Evolutionary conservation across 306 rosid species (phyloP).

Genomic region (Dryas alaskensis): DNA sequence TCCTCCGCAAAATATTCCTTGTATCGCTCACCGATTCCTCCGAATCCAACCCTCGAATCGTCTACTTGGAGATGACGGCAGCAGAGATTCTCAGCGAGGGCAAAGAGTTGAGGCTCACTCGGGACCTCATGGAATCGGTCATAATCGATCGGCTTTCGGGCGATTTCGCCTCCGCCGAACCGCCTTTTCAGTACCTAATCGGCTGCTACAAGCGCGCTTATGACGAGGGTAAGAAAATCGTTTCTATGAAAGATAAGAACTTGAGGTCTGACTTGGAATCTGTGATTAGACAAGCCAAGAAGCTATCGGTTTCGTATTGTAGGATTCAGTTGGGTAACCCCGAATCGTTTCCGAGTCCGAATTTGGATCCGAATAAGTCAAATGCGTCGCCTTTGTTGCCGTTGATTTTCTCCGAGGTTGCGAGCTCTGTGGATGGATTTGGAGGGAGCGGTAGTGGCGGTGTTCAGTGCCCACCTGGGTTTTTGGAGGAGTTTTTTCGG

Average conservation of each 20-base stretch:
- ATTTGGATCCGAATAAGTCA: not conserved
- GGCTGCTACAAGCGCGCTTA: constrained; percentile 79
- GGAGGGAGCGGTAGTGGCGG: constrained; percentile 44
- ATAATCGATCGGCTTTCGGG: constrained; percentile 81
- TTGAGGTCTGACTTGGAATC: constrained; percentile 59
- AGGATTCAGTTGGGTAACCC: constrained; percentile 80
- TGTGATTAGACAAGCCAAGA: constrained; percentile 64
- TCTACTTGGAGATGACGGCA: constrained; percentile 74
- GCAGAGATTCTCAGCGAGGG: constrained; percentile 93
- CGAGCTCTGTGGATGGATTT: constrained; percentile 44
- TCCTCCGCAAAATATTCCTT: constrained; percentile 76
- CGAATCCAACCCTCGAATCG: constrained; percentile 47
- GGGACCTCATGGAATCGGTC: constrained; percentile 71
- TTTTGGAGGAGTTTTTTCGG: constrained; percentile 77
- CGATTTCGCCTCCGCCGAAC: constrained; percentile 35
- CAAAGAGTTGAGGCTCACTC: constrained; percentile 54
- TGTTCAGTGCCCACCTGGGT: constrained; percentile 74
- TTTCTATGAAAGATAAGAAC: constrained; percentile 64
- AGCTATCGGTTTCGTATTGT: constrained; percentile 68
- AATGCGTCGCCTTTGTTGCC: constrained; percentile 61
- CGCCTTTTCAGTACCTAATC: constrained; percentile 63
- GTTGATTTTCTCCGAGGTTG: constrained; percentile 63
- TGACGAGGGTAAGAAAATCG: constrained; percentile 72
- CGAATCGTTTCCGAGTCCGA: constrained; percentile 46
- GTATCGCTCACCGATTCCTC: constrained; percentile 49